A percentile compares a stretch with the other conserved stretches of the same genome.
Evolutionary conservation across 306 rosid genomes (phyloP).

Genomic region (Casuarina glauca): DNA sequence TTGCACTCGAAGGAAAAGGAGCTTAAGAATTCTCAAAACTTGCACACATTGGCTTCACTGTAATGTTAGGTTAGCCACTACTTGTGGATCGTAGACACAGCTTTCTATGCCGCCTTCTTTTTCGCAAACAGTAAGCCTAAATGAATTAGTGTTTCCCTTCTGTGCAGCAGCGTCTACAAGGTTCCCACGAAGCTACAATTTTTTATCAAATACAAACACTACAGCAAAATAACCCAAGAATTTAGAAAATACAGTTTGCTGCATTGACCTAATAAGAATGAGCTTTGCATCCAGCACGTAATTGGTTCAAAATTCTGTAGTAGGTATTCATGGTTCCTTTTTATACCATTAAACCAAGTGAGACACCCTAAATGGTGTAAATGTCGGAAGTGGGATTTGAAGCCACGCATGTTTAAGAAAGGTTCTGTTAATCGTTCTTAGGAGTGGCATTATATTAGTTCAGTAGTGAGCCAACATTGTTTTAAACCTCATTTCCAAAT

Average conservation of each 20-base stretch:
- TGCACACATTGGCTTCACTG: neutral
- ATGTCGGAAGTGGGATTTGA: too few relatives aligned
- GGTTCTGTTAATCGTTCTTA: too few relatives aligned
- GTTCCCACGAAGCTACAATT: conserved; percentile 65
- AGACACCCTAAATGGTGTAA: too few relatives aligned
- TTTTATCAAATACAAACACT: conserved; percentile 1
- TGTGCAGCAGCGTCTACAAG: conserved; percentile 80
- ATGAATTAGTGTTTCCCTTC: conserved; percentile 74
- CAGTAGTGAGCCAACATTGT: too few relatives aligned
- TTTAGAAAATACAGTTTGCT: neutral
- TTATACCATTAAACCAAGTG: neutral
- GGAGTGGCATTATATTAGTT: too few relatives aligned
- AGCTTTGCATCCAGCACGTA: neutral
- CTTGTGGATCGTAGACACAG: neutral
- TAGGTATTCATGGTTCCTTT: neutral
- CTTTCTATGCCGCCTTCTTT: conserved; percentile 50
- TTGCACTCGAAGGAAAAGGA: neutral
- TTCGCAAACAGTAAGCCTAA: conserved; percentile 70
- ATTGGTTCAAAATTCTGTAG: neutral
- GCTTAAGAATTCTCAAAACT: neutral
- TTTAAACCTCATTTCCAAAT: too few relatives aligned
- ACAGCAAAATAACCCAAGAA: neutral
- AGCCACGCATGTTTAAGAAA: too few relatives aligned
- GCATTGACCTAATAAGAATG: neutral
- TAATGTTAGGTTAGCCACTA: neutral